Evolutionary conservation across 2,329 filamentous ascomycete genomes (phyloP).

Genomic region (Neoarthrinium moseri): DNA sequence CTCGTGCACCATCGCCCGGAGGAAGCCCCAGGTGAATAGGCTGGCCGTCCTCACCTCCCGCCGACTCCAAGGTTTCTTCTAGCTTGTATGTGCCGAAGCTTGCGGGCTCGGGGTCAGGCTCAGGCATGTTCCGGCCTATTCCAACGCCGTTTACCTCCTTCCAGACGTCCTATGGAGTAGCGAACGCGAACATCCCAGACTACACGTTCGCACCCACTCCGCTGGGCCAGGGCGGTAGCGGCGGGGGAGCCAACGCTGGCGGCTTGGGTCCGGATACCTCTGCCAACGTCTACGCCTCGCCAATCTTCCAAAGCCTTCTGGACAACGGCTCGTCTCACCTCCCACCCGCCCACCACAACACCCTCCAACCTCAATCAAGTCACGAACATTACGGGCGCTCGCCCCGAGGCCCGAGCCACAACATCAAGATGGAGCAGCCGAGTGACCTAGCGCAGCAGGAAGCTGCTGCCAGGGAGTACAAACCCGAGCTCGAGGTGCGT

Average conservation of each 20-base stretch:
- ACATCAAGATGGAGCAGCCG: conserved; percentile 37
- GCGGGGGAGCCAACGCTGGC: conserved; percentile 13
- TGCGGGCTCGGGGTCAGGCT: conserved; percentile 15
- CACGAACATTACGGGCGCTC: conserved; percentile 7
- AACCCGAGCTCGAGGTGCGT: conserved; percentile 55
- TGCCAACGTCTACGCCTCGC: conserved; percentile 21
- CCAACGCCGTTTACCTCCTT: conserved; percentile 46
- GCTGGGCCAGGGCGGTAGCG: conserved; percentile 23
- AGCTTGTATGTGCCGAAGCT: conserved; percentile 21
- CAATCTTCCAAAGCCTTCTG: conserved; percentile 18
- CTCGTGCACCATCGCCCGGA: too few relatives aligned
- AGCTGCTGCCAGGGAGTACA: conserved; percentile 58
- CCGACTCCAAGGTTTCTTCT: too few relatives aligned
- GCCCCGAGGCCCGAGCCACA: conserved; percentile 11
- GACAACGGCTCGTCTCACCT: conserved; percentile 11
- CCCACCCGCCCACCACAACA: conserved; percentile 13
- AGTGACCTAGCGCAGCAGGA: conserved; percentile 58
- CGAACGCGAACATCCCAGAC: conserved; percentile 23
- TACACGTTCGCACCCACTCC: conserved; percentile 27
- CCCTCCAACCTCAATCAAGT: conserved; percentile 12
- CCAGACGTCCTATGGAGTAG: conserved; percentile 38
- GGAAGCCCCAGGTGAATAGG: too few relatives aligned
- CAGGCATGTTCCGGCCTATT: conserved; percentile 56
- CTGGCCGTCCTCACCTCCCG: too few relatives aligned
- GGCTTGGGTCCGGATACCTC: background rate